Base-by-base conservation (phyloP, 352 stramenopile species). In the Phytophthora multivora region DNA sequence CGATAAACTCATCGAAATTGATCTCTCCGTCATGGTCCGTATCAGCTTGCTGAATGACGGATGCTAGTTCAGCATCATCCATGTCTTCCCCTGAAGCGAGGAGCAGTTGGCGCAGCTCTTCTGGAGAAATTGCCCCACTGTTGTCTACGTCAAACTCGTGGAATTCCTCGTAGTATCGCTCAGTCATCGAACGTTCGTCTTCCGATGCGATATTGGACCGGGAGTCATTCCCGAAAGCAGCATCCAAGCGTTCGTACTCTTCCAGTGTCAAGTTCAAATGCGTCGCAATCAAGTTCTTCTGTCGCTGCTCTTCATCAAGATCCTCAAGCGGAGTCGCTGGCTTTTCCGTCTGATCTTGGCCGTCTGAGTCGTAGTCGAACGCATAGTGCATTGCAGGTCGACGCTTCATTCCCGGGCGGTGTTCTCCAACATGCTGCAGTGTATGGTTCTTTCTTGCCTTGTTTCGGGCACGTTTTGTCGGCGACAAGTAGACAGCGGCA, bases 1-100 rank as follows among this genome's bases (percentile, higher is more conserved):
- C 75, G 18, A 94, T 79, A 38, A 90, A 95, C 58, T 95, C 88
- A 25, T 81, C 62, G 46, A 93, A 91, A 45, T 95, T 69, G 57
- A 96, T 91, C 50, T 83, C 74, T 8, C 84, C 86, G 59, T 94
- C 84, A 28, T 77, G 65, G 48, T 96, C 76, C 13, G 71, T 77
- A 57, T 95, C 84, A 0, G 86, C 86, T 57, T 91, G 83, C 9
- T 63, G 41, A 35, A 93, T 80, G 12, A 93, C 77, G 0, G 64
- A 66, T 8, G 75, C 62, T n/a, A 95, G 76, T 59, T 95, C 86
- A 0, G 72, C 69, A 15, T 90, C 86, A 41, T 94, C 85, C 77
- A 91, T 89, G 35, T 86, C 71, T 75, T 93, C 83, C 7, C 84
- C 88, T 2, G 86, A 73, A 0, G 75, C 72, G 2, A 70, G 46